These are phyloP conservation scores for Sordariomycetes sp. DNA, from an alignment of 2,329 filamentous ascomycete genomes.

Conservation along the genomic window DNA sequence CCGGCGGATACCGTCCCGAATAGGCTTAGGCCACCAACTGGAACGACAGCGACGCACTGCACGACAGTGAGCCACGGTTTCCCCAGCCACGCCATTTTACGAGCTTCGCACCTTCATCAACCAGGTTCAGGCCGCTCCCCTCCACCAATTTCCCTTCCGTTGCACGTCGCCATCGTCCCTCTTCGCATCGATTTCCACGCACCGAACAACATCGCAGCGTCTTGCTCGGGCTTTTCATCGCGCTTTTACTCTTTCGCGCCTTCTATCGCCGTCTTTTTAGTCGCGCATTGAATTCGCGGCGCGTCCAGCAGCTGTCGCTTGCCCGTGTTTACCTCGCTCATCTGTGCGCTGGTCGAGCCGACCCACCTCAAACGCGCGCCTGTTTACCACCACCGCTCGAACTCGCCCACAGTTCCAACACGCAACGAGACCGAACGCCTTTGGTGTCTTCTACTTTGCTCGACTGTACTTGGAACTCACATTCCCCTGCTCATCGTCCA, in stretches of 20 bases:
- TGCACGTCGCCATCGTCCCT: constrained; percentile 9
- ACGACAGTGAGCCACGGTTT: too few relatives aligned
- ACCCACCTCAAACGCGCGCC: constrained; percentile 2
- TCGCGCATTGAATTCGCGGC: not conserved
- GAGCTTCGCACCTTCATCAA: constrained; percentile 12
- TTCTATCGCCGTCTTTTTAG: not conserved
- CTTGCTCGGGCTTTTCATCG: not conserved
- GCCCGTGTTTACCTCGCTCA: constrained; percentile 1
- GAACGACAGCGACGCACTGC: too few relatives aligned
- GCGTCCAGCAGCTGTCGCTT: not conserved
- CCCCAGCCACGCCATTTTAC: constrained; percentile 30
- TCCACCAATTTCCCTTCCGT: constrained; percentile 8
- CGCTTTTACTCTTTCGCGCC: not conserved
- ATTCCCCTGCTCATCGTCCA: too few relatives aligned
- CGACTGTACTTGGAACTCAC: too few relatives aligned
- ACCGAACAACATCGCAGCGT: not conserved
- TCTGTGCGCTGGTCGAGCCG: too few relatives aligned
- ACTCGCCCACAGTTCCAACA: not conserved
- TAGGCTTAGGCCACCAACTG: too few relatives aligned
- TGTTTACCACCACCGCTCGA: not conserved
- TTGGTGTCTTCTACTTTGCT: too few relatives aligned
- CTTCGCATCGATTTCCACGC: constrained; percentile 8
- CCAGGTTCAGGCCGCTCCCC: constrained; percentile 15
- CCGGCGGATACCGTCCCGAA: not conserved
- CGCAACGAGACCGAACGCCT: too few relatives aligned